These are phyloP conservation scores for Barnettozyma sp. DNA, from an alignment of 805 yeast genomes.

Conservation along the genomic window DNA sequence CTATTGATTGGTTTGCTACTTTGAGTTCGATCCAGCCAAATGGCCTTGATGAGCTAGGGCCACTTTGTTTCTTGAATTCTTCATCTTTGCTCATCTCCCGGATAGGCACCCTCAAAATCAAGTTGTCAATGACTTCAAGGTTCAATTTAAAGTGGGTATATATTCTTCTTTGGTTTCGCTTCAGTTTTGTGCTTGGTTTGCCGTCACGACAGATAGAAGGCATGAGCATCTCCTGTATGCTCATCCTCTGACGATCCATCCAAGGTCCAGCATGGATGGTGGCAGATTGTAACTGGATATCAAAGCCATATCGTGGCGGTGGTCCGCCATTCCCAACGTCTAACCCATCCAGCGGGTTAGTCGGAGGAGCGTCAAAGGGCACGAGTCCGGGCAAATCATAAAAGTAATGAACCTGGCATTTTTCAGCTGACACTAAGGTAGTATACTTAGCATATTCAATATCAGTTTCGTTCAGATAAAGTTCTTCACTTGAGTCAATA, in stretches of 20 bases:
- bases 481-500: slow-evolving; percentile 27
- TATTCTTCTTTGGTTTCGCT: slow-evolving; percentile 46
- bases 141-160: slow-evolving; percentile 50
- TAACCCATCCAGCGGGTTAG: slow-evolving; percentile 34
- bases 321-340: slow-evolving; percentile 54
- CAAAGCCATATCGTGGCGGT: slow-evolving; percentile 56
- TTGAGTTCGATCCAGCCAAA: slow-evolving; percentile 91
- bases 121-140: slow-evolving; percentile 57
- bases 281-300: slow-evolving; percentile 50
- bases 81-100: slow-evolving; percentile 77
- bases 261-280: slow-evolving; percentile 88
- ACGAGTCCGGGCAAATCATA: slow-evolving; percentile 69
- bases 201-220: slow-evolving; percentile 63
- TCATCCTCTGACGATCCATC: slow-evolving; percentile 80
- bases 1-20: slow-evolving; percentile 44
- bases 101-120: slow-evolving; percentile 69
- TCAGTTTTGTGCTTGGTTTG: slow-evolving; percentile 32
- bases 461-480: slow-evolving; percentile 32
- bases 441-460: slow-evolving; percentile 79
- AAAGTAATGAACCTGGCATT: slow-evolving; percentile 48
- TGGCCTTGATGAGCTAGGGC: slow-evolving; percentile 44
- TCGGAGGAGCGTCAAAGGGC: slow-evolving; percentile 32
- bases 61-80: slow-evolving; percentile 29
- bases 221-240: slow-evolving; percentile 56
- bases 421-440: slow-evolving; percentile 55